A percentile compares a stretch with the other conserved stretches of the same genome.
These are phyloP conservation scores for Hypoxylon sp. DNA, from an alignment of 2,329 filamentous ascomycete species.

Conservation along the genomic window DNA sequence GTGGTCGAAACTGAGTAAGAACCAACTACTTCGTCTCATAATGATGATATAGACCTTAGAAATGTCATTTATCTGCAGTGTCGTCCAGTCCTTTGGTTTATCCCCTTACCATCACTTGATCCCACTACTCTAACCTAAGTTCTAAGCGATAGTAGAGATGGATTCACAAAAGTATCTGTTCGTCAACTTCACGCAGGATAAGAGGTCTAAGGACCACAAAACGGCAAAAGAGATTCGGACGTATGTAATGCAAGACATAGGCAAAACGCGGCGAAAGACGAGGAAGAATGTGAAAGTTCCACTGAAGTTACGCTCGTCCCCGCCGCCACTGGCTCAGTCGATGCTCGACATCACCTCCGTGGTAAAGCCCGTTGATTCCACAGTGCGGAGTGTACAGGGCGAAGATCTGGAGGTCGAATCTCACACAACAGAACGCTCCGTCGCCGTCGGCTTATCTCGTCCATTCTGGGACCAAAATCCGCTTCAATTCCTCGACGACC, in stretches of 20 bases:
- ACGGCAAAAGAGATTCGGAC: slow-evolving; percentile 37
- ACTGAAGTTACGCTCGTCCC: slow-evolving; percentile 37
- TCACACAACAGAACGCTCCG: slow-evolving; percentile 7
- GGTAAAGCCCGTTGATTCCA: not conserved
- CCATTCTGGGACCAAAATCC: slow-evolving; percentile 39
- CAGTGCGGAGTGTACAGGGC: not conserved
- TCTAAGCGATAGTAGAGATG: slow-evolving; percentile 32
- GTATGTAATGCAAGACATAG: slow-evolving; percentile 41
- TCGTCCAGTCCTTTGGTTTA: not conserved
- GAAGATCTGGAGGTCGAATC: not conserved
- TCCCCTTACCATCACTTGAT: not conserved
- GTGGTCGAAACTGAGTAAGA: not conserved
- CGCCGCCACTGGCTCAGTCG: slow-evolving; percentile 29
- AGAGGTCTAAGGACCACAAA: slow-evolving; percentile 39
- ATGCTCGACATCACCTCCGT: not conserved
- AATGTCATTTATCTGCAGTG: not conserved
- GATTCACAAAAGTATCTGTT: slow-evolving; percentile 39
- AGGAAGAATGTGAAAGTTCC: slow-evolving; percentile 35
- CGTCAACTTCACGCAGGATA: slow-evolving; percentile 39
- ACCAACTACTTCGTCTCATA: not conserved
- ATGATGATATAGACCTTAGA: not conserved
- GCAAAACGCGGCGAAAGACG: slow-evolving; percentile 38
- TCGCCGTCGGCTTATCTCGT: slow-evolving; percentile 33
- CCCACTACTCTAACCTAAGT: slow-evolving; percentile 16
- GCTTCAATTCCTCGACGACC: slow-evolving; percentile 34